Evolutionary conservation across 805 yeast species (phyloP), one percentile per base, ranked within the genome.

Genomic region (Candida nanaspora): DNA sequence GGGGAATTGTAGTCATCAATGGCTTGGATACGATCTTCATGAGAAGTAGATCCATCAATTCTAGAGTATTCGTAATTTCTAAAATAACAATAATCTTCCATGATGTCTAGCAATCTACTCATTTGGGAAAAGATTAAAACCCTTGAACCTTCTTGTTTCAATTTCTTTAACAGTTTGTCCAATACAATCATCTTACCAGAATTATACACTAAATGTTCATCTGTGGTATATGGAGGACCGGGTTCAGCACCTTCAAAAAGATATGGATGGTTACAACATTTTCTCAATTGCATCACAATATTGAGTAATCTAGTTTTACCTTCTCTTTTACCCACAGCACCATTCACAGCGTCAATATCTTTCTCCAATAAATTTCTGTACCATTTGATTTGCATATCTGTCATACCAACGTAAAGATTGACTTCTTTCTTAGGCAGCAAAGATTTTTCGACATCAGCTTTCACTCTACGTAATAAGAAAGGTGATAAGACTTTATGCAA

Each of bases 181-280:
- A 89, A 65, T 28, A 91, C 86, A 40, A 85, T 72, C 89, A 89
- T 85, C 59, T 89, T 89, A 25, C 95, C 96, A 6, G 95, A 74
- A 57, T 91, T 91, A 66, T 53, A 80, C n/a, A 89, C 81, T 47
- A 91, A 70, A 63, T 91, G 98, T 60, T 89, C 97, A 61, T 88
- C 97, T 1, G 95, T 91, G 1, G 97, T 91, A 55, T 72, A 91
- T 1, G 98, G 98, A 1, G 98, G 98, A 9, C 98, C 98, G 0
- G 97, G 98, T 61, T 89, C 98, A 1, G 98, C 98, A n/a, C 98
- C 98, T 59, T 91, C 98, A 55, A 93, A 93, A 41, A 91, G 66
- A 61, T 93, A 91, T 0, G 98, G 98, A 63, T 93, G 98, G 58
- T 93, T 91, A 60, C 98, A 91, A 61, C 98, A 91, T 61, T 91